Conservation (phyloP, 2,329 filamentous ascomycete genomes). For the Fusarium agapanthi region DNA sequence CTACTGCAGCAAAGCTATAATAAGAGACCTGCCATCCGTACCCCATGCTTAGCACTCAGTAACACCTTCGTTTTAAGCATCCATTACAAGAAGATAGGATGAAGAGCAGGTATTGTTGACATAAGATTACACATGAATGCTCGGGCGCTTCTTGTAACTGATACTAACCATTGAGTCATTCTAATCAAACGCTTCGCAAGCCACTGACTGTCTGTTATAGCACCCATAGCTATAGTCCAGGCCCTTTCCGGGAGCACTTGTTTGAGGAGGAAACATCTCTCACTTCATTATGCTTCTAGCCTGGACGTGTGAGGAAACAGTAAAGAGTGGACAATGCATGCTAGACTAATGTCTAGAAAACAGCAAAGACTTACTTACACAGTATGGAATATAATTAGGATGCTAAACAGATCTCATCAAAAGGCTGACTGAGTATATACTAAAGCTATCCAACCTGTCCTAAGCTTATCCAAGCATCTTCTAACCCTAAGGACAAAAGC, state of each 20-base stretch:
- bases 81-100: constrained; percentile 1
- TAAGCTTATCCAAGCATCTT: not conserved
- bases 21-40: constrained; percentile 16
- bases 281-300: not conserved
- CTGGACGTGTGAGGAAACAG: not conserved
- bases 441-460: not conserved
- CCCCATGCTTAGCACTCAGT: not conserved
- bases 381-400: not conserved
- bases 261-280: constrained; percentile 17
- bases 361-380: not conserved
- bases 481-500: not conserved
- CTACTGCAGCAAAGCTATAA: not conserved
- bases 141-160: not conserved
- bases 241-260: not conserved
- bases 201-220: constrained; percentile 6
- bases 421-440: not conserved
- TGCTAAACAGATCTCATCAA: too few species aligned
- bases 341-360: not conserved
- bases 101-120: not conserved
- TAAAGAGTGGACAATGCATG: not conserved
- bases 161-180: not conserved
- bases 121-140: not conserved
- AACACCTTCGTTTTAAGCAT: constrained; percentile 6
- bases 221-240: constrained; percentile 4
- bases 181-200: not conserved